These are phyloP conservation scores for Phyllosticta citriasiana DNA, from an alignment of 2,329 filamentous ascomycete genomes.

Conservation along the genomic window DNA sequence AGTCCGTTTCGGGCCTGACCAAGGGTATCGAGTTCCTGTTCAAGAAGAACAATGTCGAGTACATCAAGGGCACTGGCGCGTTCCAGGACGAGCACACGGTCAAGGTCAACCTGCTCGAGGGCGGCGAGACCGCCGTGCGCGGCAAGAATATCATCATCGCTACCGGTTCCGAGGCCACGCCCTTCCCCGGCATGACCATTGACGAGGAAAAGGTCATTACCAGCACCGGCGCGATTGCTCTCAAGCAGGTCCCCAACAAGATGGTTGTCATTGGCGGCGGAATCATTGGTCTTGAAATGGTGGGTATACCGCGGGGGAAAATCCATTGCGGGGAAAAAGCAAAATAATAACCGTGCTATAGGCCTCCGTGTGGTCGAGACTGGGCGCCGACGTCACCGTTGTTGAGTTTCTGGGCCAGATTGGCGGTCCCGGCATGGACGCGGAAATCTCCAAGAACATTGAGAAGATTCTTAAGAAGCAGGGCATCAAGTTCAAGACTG, in stretches of 20 bases:
- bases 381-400: conserved; percentile 90
- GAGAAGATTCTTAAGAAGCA: conserved; percentile 95
- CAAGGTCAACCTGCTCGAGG: conserved; percentile 81
- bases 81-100: conserved; percentile 86
- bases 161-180: conserved; percentile 88
- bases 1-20: conserved; percentile 76
- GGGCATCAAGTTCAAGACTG: conserved; percentile 95
- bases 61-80: conserved; percentile 84
- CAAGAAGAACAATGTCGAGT: conserved; percentile 99
- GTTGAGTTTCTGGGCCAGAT: conserved; percentile 96
- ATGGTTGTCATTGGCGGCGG: conserved; percentile 96
- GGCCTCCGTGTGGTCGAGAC: conserved; percentile 88
- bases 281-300: conserved; percentile 99
- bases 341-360: conserved; percentile 23
- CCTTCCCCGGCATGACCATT: conserved; percentile 89
- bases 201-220: conserved; percentile 97
- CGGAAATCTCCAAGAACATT: conserved; percentile 78
- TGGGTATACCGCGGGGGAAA: conserved; percentile 28
- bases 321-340: conserved; percentile 10
- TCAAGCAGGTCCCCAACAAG: conserved; percentile 87
- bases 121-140: conserved; percentile 75
- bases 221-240: conserved; percentile 85
- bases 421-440: conserved; percentile 94
- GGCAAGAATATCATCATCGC: conserved; percentile 98
- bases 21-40: conserved; percentile 97